These are phyloP conservation scores for Chrysosporium queenslandicum DNA, from an alignment of 2,329 filamentous ascomycete genomes.

Conservation along the genomic window DNA sequence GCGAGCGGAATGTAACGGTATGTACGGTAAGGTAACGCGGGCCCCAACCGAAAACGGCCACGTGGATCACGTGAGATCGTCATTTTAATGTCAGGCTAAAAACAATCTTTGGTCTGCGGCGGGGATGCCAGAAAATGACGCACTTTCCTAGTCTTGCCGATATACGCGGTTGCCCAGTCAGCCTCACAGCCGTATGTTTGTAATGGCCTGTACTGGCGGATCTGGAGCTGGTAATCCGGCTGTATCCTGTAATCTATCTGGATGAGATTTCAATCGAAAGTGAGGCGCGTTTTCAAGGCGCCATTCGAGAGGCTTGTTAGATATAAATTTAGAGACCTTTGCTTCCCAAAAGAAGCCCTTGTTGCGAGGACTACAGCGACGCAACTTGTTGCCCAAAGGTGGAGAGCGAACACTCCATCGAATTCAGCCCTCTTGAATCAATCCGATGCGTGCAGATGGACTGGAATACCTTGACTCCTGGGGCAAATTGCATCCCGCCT, in stretches of 20 bases:
- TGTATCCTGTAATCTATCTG: conserved; percentile 1
- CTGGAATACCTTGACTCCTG: too few relatives aligned
- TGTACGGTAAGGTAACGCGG: conserved; percentile 3
- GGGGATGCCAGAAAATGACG: conserved; percentile 7
- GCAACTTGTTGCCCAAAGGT: neutral
- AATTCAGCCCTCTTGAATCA: too few relatives aligned
- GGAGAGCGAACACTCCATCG: neutral
- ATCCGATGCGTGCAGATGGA: too few relatives aligned
- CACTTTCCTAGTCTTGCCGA: conserved; percentile 1
- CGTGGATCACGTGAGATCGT: conserved; percentile 1
- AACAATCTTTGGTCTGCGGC: neutral
- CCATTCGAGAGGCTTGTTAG: neutral
- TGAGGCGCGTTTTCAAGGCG: neutral
- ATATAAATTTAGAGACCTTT: neutral
- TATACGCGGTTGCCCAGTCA: conserved; percentile 1
- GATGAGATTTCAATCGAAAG: neutral
- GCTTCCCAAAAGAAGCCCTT: neutral
- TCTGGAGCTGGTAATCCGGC: neutral
- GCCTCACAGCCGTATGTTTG: neutral
- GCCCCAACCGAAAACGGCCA: neutral
- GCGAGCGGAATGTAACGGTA: neutral
- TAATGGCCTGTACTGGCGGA: neutral
- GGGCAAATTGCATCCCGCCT: too few relatives aligned
- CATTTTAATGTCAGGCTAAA: neutral
- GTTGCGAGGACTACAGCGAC: neutral